Conservation (phyloP, 2,329 filamentous ascomycete genomes). For the Hirsutella minnesotensis region DNA sequence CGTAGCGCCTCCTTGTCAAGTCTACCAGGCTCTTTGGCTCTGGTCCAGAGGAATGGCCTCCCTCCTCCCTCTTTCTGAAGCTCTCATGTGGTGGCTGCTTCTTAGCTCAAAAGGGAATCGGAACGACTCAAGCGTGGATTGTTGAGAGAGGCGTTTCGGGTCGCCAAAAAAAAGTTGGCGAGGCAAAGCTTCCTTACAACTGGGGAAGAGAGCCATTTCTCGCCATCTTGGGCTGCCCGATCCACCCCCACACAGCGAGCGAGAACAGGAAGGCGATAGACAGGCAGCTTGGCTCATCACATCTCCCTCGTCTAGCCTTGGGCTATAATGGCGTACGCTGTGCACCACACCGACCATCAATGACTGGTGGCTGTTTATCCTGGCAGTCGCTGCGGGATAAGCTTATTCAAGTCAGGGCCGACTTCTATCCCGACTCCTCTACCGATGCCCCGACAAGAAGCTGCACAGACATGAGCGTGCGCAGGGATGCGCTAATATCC, state of each 20-base stretch:
- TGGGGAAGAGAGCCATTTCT: not conserved
- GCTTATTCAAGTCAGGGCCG: not conserved
- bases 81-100: not conserved
- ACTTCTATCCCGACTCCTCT: not conserved
- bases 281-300: not conserved
- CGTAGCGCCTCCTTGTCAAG: not conserved
- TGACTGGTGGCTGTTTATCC: not conserved
- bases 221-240: not conserved
- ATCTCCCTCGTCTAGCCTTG: not conserved
- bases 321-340: not conserved
- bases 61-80: not conserved
- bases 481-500: too few relatives aligned
- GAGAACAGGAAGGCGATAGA: constrained; percentile 1
- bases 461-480: not conserved
- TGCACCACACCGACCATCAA: too few relatives aligned
- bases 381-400: not conserved
- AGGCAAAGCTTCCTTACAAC: not conserved
- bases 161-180: not conserved
- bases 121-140: not conserved
- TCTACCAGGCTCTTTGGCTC: not conserved
- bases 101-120: not conserved
- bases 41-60: not conserved
- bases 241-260: not conserved
- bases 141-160: not conserved
- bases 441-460: not conserved